Percentiles rank a stretch among this genome's conserved stretches.
These are phyloP conservation scores for Fusarium sp. DNA, from an alignment of 2,329 filamentous ascomycete species.

Conservation along the genomic window DNA sequence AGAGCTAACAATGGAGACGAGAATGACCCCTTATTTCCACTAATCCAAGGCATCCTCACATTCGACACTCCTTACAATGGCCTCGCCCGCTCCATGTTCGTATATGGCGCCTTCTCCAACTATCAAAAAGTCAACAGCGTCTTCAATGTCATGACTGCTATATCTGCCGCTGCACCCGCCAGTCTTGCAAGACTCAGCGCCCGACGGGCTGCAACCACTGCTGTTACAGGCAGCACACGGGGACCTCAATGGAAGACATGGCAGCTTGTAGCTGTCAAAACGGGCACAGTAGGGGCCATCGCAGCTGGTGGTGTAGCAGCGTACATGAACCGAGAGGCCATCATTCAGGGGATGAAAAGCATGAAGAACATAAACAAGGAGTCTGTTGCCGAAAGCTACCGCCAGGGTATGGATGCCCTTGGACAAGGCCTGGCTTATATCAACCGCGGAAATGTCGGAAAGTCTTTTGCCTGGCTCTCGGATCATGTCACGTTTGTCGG, in stretches of 20 bases:
- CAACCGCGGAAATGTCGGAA: conserved; percentile 69
- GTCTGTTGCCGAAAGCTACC: conserved; percentile 61
- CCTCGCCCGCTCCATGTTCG: conserved; percentile 69
- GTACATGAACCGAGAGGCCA: conserved; percentile 80
- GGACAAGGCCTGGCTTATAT: conserved; percentile 68
- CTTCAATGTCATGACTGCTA: conserved; percentile 68
- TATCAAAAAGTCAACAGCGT: conserved; percentile 68
- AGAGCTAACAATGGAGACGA: conserved; percentile 57
- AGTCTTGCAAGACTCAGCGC: conserved; percentile 51
- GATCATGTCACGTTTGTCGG: conserved; percentile 90
- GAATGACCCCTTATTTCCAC: conserved; percentile 74
- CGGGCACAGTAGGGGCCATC: conserved; percentile 84
- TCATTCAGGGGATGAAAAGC: conserved; percentile 62
- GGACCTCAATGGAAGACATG: conserved; percentile 64
- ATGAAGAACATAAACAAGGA: conserved; percentile 62
- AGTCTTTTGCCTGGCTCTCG: conserved; percentile 81
- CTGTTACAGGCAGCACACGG: conserved; percentile 40
- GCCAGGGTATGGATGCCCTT: conserved; percentile 60
- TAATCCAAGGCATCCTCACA: conserved; percentile 81
- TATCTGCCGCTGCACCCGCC: conserved; percentile 62
- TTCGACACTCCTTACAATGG: conserved; percentile 89
- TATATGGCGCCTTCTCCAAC: conserved; percentile 70
- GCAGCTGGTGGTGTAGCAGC: conserved; percentile 84
- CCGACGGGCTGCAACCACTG: conserved; percentile 29
- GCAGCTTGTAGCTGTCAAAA: conserved; percentile 78